Evolutionary conservation across 1,284 basidiomycete species (phyloP).

Genomic region (Trichosporon sp.): DNA sequence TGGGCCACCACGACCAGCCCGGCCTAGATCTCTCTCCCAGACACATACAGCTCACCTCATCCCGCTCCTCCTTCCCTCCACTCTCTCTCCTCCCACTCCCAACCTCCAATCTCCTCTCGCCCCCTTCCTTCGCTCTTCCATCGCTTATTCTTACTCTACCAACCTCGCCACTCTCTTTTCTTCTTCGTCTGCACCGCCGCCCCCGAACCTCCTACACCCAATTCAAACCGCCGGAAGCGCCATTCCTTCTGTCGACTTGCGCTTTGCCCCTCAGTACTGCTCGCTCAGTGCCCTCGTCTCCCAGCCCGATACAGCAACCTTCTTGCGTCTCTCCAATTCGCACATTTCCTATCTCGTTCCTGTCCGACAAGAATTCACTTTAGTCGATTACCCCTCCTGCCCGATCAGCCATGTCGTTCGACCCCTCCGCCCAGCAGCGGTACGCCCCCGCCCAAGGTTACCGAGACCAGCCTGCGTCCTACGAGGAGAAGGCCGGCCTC

Average conservation of each 20-base stretch:
- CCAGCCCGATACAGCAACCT: not conserved
- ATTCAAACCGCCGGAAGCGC: not conserved
- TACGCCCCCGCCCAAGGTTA: conserved; percentile 29
- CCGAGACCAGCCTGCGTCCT: not conserved
- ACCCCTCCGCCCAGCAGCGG: conserved; percentile 18
- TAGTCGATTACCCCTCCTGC: not conserved
- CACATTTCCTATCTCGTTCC: not conserved
- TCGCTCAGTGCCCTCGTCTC: not conserved
- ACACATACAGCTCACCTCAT: not conserved
- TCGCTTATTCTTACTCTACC: not conserved
- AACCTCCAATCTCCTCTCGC: not conserved
- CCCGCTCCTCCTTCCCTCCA: not conserved
- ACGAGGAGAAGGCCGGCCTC: not conserved
- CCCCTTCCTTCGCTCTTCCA: not conserved
- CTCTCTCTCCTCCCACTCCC: not conserved
- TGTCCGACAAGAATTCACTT: not conserved
- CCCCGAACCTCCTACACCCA: not conserved
- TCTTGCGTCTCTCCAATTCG: too few species aligned
- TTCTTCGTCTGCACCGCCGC: not conserved
- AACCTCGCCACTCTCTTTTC: not conserved
- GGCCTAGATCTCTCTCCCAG: not conserved
- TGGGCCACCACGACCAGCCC: too few species aligned
- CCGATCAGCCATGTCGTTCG: conserved; percentile 12
- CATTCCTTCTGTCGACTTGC: not conserved
- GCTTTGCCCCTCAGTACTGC: not conserved